These are phyloP conservation scores for Syzygium aqueum DNA, from an alignment of 345 rosid genomes.

Conservation along the genomic window DNA sequence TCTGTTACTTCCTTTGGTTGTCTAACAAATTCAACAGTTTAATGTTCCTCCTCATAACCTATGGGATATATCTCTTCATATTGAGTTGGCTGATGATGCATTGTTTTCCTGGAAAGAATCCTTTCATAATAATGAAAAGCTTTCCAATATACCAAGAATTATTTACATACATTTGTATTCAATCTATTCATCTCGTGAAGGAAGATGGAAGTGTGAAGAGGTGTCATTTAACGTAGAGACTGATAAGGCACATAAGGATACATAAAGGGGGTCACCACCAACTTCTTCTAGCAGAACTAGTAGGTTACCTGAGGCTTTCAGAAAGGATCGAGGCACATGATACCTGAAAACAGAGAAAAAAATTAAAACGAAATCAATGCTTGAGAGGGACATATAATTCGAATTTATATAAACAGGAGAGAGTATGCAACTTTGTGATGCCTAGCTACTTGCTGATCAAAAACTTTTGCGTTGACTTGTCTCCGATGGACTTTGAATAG, in stretches of 20 bases:
- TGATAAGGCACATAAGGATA: conserved; percentile 41
- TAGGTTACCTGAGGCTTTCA: conserved; percentile 39
- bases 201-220: neutral
- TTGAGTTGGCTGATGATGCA: neutral
- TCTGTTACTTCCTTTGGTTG: neutral
- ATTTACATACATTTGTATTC: neutral
- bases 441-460: neutral
- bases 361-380: neutral
- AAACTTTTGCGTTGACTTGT: neutral
- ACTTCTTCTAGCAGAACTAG: conserved; percentile 60
- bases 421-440: neutral
- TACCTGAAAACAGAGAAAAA: conserved; percentile 29
- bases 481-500: neutral
- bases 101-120: neutral
- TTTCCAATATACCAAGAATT: neutral
- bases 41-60: neutral
- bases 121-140: neutral
- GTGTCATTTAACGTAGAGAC: neutral
- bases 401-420: neutral
- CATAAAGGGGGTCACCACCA: conserved; percentile 53
- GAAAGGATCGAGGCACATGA: conserved; percentile 66
- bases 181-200: neutral
- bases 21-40: neutral
- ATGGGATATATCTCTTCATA: neutral
- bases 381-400: neutral